Conservation (phyloP, 306 rosid genomes). For the Geum urbanum region DNA sequence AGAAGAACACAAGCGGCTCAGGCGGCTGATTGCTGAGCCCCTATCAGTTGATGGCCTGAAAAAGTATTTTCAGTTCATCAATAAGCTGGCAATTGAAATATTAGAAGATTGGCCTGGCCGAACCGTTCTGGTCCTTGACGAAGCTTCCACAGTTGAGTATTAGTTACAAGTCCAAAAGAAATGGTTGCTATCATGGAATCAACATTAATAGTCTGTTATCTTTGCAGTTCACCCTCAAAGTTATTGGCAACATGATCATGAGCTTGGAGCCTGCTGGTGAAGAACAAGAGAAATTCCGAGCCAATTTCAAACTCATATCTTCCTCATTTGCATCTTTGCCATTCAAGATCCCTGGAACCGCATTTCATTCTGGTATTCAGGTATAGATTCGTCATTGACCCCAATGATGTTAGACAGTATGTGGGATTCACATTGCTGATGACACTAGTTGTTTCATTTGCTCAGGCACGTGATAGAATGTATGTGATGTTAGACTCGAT, state of each 20-base stretch:
- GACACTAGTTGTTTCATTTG: not conserved
- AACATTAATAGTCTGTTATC: not conserved
- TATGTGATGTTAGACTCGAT: conserved; percentile 65
- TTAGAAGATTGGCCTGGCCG: conserved; percentile 61
- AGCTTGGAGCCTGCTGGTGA: conserved; percentile 80
- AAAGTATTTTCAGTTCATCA: conserved; percentile 69
- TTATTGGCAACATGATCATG: conserved; percentile 90
- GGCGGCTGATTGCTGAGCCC: conserved; percentile 76
- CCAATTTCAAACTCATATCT: conserved; percentile 74
- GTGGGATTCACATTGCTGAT: not conserved
- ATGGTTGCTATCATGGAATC: not conserved
- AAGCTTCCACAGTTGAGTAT: conserved; percentile 77
- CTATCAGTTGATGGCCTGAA: conserved; percentile 68
- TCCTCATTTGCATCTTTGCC: conserved; percentile 86
- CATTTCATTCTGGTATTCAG: conserved; percentile 72
- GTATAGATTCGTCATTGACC: conserved; percentile 28
- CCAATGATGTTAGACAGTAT: not conserved
- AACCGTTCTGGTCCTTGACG: conserved; percentile 59
- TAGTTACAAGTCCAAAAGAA: conserved; percentile 4
- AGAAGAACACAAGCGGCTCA: conserved; percentile 69
- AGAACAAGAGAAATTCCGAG: conserved; percentile 71
- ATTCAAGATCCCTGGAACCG: conserved; percentile 73
- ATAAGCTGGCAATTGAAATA: conserved; percentile 55
- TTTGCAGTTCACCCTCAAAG: conserved; percentile 76
- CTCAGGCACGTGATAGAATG: conserved; percentile 80